Percentiles rank a stretch among this genome's conserved stretches.
Evolutionary conservation across 2,329 filamentous ascomycete species (phyloP).

Genomic region (Blastomyces gilchristii): DNA sequence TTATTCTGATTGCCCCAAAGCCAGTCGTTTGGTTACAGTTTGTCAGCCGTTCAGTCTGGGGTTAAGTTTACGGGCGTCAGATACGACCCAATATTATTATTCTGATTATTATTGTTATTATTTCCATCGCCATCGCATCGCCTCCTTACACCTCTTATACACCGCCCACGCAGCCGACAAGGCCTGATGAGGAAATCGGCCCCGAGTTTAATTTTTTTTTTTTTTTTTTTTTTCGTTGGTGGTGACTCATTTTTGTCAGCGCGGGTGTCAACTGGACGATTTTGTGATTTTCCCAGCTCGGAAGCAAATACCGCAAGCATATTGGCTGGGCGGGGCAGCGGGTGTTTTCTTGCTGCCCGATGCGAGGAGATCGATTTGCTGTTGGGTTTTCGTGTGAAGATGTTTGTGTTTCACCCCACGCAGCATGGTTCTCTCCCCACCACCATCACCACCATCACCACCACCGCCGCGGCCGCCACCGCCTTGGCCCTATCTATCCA

Average conservation of each 20-base stretch:
- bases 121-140: no score
- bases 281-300: no score
- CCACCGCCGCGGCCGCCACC: no score
- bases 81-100: neutral
- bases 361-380: neutral
- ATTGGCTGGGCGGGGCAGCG: neutral
- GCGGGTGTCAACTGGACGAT: neutral
- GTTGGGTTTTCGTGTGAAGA: no score
- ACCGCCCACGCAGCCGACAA: no score
- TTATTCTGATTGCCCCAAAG: neutral
- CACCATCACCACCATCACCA: no score
- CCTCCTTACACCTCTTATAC: no score
- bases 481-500: no score
- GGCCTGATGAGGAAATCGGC: neutral
- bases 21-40: neutral
- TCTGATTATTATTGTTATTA: no score
- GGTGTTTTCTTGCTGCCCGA: constrained; percentile 2
- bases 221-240: neutral
- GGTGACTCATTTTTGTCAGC: neutral
- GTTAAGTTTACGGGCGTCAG: neutral
- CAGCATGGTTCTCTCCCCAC: no score
- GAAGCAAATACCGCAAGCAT: neutral
- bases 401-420: neutral
- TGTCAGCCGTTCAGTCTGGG: neutral
- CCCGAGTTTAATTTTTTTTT: neutral